A percentile compares a stretch with the other conserved stretches of the same genome.
phyloP scores from a whole-genome alignment of 1,284 basidiomycete genomes.

The Neonothopanus nambi region DNA sequence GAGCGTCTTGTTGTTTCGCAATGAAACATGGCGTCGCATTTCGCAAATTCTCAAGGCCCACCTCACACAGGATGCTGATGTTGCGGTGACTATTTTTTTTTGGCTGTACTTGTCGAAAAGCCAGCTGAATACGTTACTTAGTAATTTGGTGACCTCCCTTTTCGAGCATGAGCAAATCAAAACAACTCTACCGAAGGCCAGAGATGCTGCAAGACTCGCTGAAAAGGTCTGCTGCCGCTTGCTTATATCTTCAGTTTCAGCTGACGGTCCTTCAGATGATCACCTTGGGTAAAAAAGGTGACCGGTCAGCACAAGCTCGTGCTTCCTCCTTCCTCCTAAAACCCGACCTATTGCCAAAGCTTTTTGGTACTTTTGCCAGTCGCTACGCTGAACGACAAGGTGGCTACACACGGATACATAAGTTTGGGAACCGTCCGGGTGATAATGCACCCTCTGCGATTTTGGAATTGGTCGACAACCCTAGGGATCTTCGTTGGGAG shows the following conservation, averaged over 20 bases:
- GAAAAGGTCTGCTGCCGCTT: conserved; percentile 72
- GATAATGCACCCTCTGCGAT: conserved; percentile 95
- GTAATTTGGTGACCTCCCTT: conserved; percentile 93
- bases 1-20: conserved; percentile 18
- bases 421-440: conserved; percentile 84
- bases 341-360: conserved; percentile 70
- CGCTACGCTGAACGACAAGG: conserved; percentile 87
- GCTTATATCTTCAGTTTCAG: too few species aligned
- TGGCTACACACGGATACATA: conserved; percentile 95
- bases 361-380: conserved; percentile 79
- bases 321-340: conserved; percentile 79
- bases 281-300: conserved; percentile 83
- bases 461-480: conserved; percentile 93
- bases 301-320: conserved; percentile 59
- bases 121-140: conserved; percentile 30
- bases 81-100: conserved; percentile 64
- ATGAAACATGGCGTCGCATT: conserved; percentile 95
- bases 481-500: conserved; percentile 85
- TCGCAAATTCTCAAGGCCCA: conserved; percentile 84
- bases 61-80: conserved; percentile 86
- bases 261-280: conserved; percentile 64
- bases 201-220: conserved; percentile 87
- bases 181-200: conserved; percentile 95
- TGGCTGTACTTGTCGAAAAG: conserved; percentile 9
- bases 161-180: conserved; percentile 96